Evolutionary conservation across 116 monocot genomes (phyloP), one percentile per base, ranked within the genome.

Genomic region (Phalaenopsis hybrid): DNA sequence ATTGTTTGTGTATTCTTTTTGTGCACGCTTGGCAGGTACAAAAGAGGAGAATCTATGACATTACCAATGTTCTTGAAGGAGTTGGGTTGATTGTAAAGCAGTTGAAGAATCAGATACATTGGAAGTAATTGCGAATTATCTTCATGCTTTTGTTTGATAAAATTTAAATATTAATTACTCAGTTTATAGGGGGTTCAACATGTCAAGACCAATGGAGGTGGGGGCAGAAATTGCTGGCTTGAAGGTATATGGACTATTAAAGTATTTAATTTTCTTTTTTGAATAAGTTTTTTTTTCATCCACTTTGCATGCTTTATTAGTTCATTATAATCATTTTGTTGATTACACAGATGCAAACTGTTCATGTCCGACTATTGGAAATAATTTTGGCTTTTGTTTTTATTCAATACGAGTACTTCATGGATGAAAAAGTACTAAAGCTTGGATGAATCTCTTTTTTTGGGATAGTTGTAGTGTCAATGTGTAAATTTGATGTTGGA

Each of bases 41-140:
- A 58, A 97, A 97, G 85, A 88, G 97, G 80, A 89, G 97, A 85
- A 97, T 97, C 74, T 98, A 98, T 91, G 98, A 98, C 85, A 98
- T 98, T 82, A 98, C 98, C 65, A 98, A 98, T 87, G 98, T 98
- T 87, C 91, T 98, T 78, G 95, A 98, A 92, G 98, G 98, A 81
- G 90, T 98, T 52, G 93, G 91, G 57, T 74, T 98, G 46, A 93
- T 98, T 45, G 95, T 93, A 81, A 98, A 98, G 55, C 87, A 86
- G 37, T 76, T 93, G 78, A 98, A 98, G 85, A 98, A 98, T 82
- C 88, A 82, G 77, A 95, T 98, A 79, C 90, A 85, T 65, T 93
- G 90, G 95, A 98, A 89, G 97, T 97, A 94, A 89, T 77, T 31
- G 34, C 8, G 59, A 77, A 41, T 3, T 8, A 43, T 51, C 78